Evolutionary conservation across 1,284 basidiomycete species (phyloP).

Genomic region (Erythrobasidium hasegawianum): DNA sequence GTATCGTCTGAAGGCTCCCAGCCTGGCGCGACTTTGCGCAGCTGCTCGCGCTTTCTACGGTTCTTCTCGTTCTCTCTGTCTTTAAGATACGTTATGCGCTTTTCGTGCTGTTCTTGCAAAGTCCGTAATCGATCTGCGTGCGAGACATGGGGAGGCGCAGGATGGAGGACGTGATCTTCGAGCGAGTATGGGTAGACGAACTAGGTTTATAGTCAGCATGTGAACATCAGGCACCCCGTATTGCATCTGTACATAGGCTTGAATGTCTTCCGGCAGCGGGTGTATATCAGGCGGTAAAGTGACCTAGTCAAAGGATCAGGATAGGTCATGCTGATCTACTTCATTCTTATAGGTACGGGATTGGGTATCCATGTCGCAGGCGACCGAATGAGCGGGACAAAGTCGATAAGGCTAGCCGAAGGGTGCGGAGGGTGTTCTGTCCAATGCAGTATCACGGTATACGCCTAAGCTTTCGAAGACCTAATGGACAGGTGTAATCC

Average conservation of each 20-base stretch:
- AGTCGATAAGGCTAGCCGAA: slow-evolving; percentile 32
- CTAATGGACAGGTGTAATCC: too few relatives aligned
- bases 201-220: slow-evolving; percentile 51
- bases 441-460: slow-evolving; percentile 37
- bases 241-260: slow-evolving; percentile 69
- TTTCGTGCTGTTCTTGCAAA: slow-evolving; percentile 39
- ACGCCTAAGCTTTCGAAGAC: too few relatives aligned
- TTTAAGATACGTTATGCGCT: slow-evolving; percentile 65
- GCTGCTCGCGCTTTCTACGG: slow-evolving; percentile 54
- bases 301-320: slow-evolving; percentile 55
- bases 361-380: slow-evolving; percentile 80
- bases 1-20: slow-evolving; percentile 38
- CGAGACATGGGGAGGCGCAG: slow-evolving; percentile 63
- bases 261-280: slow-evolving; percentile 80
- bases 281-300: slow-evolving; percentile 82
- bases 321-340: background rate
- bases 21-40: slow-evolving; percentile 44
- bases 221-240: background rate
- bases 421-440: slow-evolving; percentile 42
- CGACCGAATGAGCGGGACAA: slow-evolving; percentile 79
- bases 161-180: slow-evolving; percentile 68
- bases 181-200: slow-evolving; percentile 91
- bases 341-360: slow-evolving; percentile 54
- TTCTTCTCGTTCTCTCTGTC: slow-evolving; percentile 72
- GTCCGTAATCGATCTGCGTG: slow-evolving; percentile 55